phyloP scores from a whole-genome alignment of 768 basidiomycete genomes.

The Rhizopogon vulgaris region DNA sequence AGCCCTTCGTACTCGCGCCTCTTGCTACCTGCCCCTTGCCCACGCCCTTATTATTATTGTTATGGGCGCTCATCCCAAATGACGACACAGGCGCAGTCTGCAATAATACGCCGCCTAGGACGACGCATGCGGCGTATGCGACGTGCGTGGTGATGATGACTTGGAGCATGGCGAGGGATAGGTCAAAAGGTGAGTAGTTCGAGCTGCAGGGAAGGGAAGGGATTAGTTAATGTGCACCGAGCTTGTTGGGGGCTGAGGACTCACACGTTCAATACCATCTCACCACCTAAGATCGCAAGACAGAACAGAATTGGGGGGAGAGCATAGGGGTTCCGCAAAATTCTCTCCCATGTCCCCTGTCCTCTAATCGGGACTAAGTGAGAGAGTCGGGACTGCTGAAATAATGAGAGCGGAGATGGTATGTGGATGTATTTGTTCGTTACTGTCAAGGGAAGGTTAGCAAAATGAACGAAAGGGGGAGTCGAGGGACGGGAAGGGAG shows the following conservation, averaged over 20 bases:
- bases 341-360: slow-evolving; percentile 10
- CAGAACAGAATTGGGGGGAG: slow-evolving; percentile 58
- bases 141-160: slow-evolving; percentile 75
- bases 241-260: slow-evolving; percentile 13
- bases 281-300: slow-evolving; percentile 46
- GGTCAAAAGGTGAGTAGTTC: slow-evolving; percentile 72
- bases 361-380: not conserved
- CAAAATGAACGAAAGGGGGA: slow-evolving; percentile 2
- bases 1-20: slow-evolving; percentile 4
- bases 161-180: slow-evolving; percentile 74
- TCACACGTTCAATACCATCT: slow-evolving; percentile 50
- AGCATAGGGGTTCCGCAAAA: slow-evolving; percentile 72
- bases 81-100: slow-evolving; percentile 72
- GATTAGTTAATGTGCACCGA: not conserved
- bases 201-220: slow-evolving; percentile 16
- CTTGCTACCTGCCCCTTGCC: slow-evolving; percentile 3
- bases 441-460: slow-evolving; percentile 29
- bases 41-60: not conserved
- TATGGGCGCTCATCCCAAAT: not conserved
- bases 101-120: slow-evolving; percentile 79
- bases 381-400: slow-evolving; percentile 22
- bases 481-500: too few relatives aligned
- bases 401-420: slow-evolving; percentile 43
- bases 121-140: slow-evolving; percentile 77
- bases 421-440: slow-evolving; percentile 49